These are phyloP conservation scores for Magnolia kwangsiensis DNA, from an alignment of 164 flowering plant genomes.

Conservation along the genomic window DNA sequence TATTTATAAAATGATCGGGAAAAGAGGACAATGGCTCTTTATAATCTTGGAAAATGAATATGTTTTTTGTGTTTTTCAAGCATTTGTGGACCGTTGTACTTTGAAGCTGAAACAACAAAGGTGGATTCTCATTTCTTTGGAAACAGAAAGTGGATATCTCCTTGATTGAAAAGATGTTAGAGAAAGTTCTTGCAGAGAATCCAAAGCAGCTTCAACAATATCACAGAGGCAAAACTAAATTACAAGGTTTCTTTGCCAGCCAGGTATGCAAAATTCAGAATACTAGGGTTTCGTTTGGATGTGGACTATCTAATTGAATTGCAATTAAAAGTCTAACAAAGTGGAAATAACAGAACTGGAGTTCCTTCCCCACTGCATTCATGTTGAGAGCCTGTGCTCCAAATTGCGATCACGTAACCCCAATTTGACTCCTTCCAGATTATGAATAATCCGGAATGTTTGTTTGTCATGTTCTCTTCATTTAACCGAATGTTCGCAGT, in stretches of 20 bases:
- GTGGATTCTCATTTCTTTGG: not conserved
- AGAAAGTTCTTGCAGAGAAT: conserved; percentile 63
- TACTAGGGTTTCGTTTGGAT: not conserved
- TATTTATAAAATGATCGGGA: too few species aligned
- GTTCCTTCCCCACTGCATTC: not conserved
- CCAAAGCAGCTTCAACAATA: conserved; percentile 90
- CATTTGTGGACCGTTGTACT: not conserved
- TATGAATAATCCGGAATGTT: not conserved
- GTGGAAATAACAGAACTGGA: too few species aligned
- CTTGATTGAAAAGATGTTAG: conserved; percentile 74
- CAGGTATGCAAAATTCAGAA: conserved; percentile 45
- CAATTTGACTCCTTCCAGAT: not conserved
- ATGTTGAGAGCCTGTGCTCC: not conserved
- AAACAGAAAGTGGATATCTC: conserved; percentile 71
- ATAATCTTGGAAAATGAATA: too few species aligned
- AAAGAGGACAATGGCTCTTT: too few species aligned
- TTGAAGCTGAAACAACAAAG: not conserved
- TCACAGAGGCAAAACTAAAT: conserved; percentile 84
- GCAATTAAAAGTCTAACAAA: not conserved
- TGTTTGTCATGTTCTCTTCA: not conserved
- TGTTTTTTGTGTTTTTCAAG: too few species aligned
- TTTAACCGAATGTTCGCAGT: not conserved
- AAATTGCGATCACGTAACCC: not conserved
- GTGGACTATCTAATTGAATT: not conserved
- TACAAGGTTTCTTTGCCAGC: conserved; percentile 90